These are phyloP conservation scores for Colletotrichum spinosum DNA, from an alignment of 2,329 filamentous ascomycete species.

Conservation along the genomic window DNA sequence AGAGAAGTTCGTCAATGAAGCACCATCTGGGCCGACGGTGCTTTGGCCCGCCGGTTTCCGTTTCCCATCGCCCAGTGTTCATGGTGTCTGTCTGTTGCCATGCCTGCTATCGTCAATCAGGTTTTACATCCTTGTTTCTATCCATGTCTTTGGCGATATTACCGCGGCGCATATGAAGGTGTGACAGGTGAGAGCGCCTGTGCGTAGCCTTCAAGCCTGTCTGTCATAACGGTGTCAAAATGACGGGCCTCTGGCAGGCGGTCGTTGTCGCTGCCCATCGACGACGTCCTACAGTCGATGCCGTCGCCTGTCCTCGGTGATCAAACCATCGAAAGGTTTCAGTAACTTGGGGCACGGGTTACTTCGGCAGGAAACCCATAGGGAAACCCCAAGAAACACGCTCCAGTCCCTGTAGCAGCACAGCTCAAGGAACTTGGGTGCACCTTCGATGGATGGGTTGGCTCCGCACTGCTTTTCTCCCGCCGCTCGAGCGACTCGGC, in stretches of 20 bases:
- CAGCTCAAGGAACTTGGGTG: slow-evolving; percentile 2
- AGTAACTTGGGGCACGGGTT: slow-evolving; percentile 23
- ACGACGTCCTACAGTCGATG: slow-evolving; percentile 3
- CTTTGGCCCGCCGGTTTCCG: slow-evolving; percentile 11
- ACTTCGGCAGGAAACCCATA: slow-evolving; percentile 24
- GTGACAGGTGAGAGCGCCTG: slow-evolving; percentile 34
- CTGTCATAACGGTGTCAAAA: slow-evolving; percentile 23
- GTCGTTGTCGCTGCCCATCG: slow-evolving; percentile 6
- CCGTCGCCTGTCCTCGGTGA: slow-evolving; percentile 19
- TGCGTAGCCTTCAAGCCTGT: slow-evolving; percentile 29
- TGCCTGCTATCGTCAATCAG: slow-evolving; percentile 13
- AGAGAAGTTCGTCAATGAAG: slow-evolving; percentile 2
- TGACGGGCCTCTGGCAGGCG: slow-evolving; percentile 7
- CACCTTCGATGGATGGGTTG: slow-evolving; percentile 2
- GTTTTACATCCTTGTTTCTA: slow-evolving; percentile 34
- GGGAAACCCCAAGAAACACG: slow-evolving; percentile 8
- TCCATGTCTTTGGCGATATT: slow-evolving; percentile 26
- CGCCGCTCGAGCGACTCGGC: slow-evolving; percentile 22
- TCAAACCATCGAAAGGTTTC: slow-evolving; percentile 27
- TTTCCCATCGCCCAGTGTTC: slow-evolving; percentile 5
- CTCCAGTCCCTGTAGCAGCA: slow-evolving; percentile 6
- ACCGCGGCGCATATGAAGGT: slow-evolving; percentile 20
- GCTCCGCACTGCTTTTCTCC: slow-evolving; percentile 26
- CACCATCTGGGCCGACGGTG: slow-evolving; percentile 7
- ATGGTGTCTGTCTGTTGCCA: slow-evolving; percentile 21